These are phyloP conservation scores for Symbiodinium pilosum DNA, from an alignment of 73 alveolate genomes.

Conservation along the genomic window DNA sequence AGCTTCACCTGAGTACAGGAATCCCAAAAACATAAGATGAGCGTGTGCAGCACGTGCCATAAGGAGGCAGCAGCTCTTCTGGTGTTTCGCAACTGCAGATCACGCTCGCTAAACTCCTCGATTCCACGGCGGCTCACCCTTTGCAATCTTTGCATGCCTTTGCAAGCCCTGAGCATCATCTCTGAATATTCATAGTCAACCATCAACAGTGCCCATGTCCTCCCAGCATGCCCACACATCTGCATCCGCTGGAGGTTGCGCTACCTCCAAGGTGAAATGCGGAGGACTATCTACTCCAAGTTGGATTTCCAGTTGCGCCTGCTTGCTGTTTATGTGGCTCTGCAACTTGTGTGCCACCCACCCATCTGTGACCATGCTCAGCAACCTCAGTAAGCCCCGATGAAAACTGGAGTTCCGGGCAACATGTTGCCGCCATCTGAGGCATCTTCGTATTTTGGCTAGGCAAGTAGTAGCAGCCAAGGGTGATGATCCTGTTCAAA, in stretches of 20 bases:
- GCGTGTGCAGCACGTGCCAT: too few relatives aligned
- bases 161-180: too few relatives aligned
- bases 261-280: background rate
- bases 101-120: constrained; percentile 80
- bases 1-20: background rate
- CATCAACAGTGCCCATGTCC: too few relatives aligned
- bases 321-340: background rate
- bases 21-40: background rate
- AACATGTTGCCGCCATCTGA: background rate
- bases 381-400: constrained; percentile 36
- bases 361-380: constrained; percentile 30
- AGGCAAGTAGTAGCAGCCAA: constrained; percentile 72
- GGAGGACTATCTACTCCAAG: too few relatives aligned
- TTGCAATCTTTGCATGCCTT: too few relatives aligned
- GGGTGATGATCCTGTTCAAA: constrained; percentile 37
- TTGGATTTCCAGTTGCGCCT: too few relatives aligned
- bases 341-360: constrained; percentile 45
- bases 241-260: background rate
- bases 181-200: too few relatives aligned
- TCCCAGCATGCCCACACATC: background rate
- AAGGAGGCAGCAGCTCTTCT: background rate
- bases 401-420: background rate
- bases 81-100: constrained; percentile 41
- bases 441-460: background rate
- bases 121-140: background rate